Percentiles rank a stretch among this genome's conserved stretches.
Evolutionary conservation across 2,329 filamentous ascomycete species (phyloP).

Genomic region (Saccharata proteae): DNA sequence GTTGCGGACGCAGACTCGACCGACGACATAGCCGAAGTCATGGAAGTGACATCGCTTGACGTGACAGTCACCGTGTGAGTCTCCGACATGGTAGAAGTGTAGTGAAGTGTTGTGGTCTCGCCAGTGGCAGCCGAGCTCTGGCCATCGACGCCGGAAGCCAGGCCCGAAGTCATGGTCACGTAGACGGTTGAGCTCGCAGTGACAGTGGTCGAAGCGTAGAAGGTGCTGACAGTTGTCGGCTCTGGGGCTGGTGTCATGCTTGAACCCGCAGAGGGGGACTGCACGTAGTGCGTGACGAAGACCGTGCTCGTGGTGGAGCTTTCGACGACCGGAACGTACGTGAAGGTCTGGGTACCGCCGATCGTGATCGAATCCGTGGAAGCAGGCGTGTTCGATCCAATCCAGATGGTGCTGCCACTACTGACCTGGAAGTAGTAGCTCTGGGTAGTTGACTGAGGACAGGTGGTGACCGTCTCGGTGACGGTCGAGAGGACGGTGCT

Average conservation of each 20-base stretch:
- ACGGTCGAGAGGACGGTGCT: no score
- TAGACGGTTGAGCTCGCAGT: background rate
- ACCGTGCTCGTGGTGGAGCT: background rate
- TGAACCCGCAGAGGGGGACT: no score
- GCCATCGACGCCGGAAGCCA: no score
- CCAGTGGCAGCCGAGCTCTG: no score
- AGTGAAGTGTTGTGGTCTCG: background rate
- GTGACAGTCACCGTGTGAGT: background rate
- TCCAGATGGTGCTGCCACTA: slow-evolving; percentile 1
- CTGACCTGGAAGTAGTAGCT: no score
- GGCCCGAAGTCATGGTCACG: background rate
- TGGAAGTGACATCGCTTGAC: background rate
- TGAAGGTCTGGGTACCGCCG: no score
- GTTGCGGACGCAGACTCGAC: no score
- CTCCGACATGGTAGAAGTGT: background rate
- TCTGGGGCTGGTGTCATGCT: no score
- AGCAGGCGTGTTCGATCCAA: background rate
- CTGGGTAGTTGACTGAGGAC: no score
- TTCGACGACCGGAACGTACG: no score
- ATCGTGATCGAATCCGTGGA: background rate
- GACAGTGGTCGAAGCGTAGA: background rate
- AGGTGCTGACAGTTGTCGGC: background rate
- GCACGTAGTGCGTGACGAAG: background rate
- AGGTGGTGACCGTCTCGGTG: no score
- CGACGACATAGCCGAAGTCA: background rate